Percentiles rank a stretch among this genome's conserved stretches.
phyloP scores from a whole-genome alignment of 371 early-diverging fungal genomes.

The Lichtheimia ornata region DNA sequence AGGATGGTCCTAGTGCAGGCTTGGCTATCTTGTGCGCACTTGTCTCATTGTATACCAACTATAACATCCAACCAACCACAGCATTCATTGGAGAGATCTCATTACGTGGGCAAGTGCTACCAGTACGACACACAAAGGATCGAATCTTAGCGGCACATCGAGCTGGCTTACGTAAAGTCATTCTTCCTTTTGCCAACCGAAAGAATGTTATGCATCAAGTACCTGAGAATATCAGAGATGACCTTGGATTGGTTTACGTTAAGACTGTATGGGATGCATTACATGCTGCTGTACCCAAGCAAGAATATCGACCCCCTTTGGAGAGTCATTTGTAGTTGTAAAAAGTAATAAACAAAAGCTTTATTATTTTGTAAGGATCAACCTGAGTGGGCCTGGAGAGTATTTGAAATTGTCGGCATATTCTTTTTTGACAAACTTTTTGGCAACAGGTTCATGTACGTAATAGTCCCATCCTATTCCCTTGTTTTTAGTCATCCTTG shows the following conservation, averaged over 20 bases:
- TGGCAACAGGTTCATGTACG: slow-evolving; percentile 84
- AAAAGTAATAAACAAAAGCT: background rate
- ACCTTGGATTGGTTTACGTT: slow-evolving; percentile 76
- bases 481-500: background rate
- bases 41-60: slow-evolving; percentile 72
- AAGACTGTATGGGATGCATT: slow-evolving; percentile 73
- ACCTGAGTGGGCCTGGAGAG: slow-evolving; percentile 72
- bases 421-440: slow-evolving; percentile 72
- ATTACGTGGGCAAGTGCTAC: slow-evolving; percentile 79
- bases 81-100: slow-evolving; percentile 92
- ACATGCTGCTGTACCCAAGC: slow-evolving; percentile 13
- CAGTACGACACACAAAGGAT: slow-evolving; percentile 88
- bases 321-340: slow-evolving; percentile 32
- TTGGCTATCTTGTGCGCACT: slow-evolving; percentile 45
- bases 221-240: slow-evolving; percentile 62
- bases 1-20: slow-evolving; percentile 63
- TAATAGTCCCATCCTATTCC: slow-evolving; percentile 76
- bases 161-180: slow-evolving; percentile 68
- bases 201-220: slow-evolving; percentile 70
- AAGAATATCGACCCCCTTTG: slow-evolving; percentile 15
- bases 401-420: slow-evolving; percentile 94
- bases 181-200: slow-evolving; percentile 61
- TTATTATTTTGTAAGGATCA: slow-evolving; percentile 83
- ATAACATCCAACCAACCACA: slow-evolving; percentile 56
- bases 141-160: slow-evolving; percentile 87